Evolutionary conservation across 257 asterid genomes (phyloP).

Genomic region (Rubia yunnanensis): DNA sequence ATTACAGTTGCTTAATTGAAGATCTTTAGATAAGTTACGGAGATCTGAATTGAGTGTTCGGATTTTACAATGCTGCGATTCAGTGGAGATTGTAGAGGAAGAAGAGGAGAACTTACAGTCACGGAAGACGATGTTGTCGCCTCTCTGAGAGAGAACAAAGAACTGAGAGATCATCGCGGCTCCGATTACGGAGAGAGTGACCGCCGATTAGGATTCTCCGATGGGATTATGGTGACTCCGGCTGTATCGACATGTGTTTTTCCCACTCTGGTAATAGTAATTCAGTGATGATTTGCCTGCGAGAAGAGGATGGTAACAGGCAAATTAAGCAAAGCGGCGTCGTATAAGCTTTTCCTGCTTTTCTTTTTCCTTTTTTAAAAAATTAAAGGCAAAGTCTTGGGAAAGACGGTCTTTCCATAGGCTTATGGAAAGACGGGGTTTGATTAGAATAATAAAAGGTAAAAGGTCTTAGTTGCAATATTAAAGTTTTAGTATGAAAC

Average conservation of each 20-base stretch:
- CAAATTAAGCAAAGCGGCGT: neutral
- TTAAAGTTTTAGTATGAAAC: too few species aligned
- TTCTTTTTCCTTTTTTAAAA: too few species aligned
- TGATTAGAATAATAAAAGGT: too few species aligned
- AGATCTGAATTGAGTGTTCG: conserved; percentile 6
- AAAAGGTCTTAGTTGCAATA: too few species aligned
- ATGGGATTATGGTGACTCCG: neutral
- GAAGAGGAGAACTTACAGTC: conserved; percentile 45
- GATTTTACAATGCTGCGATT: neutral
- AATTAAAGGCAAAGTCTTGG: too few species aligned
- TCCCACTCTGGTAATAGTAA: neutral
- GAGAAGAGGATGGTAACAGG: neutral
- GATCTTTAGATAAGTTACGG: neutral
- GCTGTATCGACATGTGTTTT: neutral
- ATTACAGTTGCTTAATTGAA: neutral
- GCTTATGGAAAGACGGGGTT: too few species aligned
- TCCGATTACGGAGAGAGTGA: neutral
- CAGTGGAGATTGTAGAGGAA: neutral
- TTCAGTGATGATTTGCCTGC: neutral
- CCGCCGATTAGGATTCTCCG: conserved; percentile 6
- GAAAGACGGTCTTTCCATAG: neutral
- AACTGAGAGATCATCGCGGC: conserved; percentile 79
- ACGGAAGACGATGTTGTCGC: conserved; percentile 96
- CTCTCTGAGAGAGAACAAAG: conserved; percentile 96
- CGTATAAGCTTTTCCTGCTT: neutral